phyloP scores from a whole-genome alignment of 495 filamentous ascomycete species.

The Melanomma pulvis-pyrius region DNA sequence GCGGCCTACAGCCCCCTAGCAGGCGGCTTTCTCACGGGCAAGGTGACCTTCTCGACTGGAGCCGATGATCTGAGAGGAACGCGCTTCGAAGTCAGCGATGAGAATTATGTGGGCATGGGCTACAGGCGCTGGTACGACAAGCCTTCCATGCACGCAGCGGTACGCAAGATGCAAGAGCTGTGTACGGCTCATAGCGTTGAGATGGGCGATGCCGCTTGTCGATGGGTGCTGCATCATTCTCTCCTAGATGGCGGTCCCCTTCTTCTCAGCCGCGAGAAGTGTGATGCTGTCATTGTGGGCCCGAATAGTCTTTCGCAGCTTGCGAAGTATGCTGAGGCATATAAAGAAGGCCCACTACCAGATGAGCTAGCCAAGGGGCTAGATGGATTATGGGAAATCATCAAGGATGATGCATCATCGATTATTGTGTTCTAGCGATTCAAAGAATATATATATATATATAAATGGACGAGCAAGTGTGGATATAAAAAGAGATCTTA shows the following conservation, averaged over 20 bases:
- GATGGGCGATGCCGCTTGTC: conserved; percentile 2
- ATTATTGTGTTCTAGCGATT: background rate
- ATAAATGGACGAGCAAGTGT: no score
- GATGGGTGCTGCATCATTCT: conserved; percentile 14
- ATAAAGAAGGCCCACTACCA: background rate
- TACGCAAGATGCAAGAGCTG: conserved; percentile 1
- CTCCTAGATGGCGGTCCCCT: background rate
- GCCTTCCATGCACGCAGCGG: conserved; percentile 12
- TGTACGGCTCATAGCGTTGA: conserved; percentile 7
- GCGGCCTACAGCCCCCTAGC: conserved; percentile 13
- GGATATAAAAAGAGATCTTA: no score
- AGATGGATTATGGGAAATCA: background rate
- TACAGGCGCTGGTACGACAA: conserved; percentile 15
- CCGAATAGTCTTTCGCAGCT: conserved; percentile 2
- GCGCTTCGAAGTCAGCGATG: conserved; percentile 4
- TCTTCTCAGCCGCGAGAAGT: background rate
- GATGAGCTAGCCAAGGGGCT: conserved; percentile 8
- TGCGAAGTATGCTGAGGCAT: background rate
- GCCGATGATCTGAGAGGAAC: conserved; percentile 13
- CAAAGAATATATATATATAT: no score
- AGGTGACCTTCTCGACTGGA: conserved; percentile 31
- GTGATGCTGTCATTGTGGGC: conserved; percentile 15
- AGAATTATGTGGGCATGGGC: conserved; percentile 2
- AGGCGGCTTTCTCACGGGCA: conserved; percentile 44
- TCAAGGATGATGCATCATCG: conserved; percentile 1